Conservation (phyloP, 768 basidiomycete genomes). For the Lentinula raphanica region DNA sequence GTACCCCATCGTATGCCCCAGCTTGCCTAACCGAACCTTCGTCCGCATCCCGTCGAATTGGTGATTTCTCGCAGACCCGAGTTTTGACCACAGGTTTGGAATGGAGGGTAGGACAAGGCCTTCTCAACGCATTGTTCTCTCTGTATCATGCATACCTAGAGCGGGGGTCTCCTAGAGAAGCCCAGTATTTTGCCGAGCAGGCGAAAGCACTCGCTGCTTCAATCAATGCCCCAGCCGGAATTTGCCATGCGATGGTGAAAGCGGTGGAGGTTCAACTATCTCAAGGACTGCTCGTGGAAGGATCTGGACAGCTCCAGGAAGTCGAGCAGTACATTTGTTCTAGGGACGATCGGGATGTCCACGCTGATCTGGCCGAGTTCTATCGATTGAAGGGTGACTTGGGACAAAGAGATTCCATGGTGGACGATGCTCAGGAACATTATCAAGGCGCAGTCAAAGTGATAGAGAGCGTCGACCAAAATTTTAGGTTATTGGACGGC, state of each 20-base stretch:
- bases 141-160: constrained; percentile 59
- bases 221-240: constrained; percentile 59
- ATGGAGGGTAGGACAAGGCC: constrained; percentile 72
- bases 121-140: constrained; percentile 61
- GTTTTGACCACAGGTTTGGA: constrained; percentile 52
- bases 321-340: constrained; percentile 32
- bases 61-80: constrained; percentile 24
- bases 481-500: constrained; percentile 49
- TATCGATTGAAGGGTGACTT: constrained; percentile 53
- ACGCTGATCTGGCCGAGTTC: constrained; percentile 55
- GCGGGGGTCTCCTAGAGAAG: constrained; percentile 80
- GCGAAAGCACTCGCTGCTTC: constrained; percentile 68
- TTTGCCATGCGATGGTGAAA: constrained; percentile 59
- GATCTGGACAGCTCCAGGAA: constrained; percentile 42
- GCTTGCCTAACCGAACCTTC: constrained; percentile 21
- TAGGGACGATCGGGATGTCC: constrained; percentile 40
- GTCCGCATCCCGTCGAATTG: constrained; percentile 17
- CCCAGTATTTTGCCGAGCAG: constrained; percentile 79
- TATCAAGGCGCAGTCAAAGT: constrained; percentile 54
- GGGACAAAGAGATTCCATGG: constrained; percentile 33
- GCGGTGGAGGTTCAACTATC: constrained; percentile 69
- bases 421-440: constrained; percentile 38
- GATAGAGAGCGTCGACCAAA: constrained; percentile 56
- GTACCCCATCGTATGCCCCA: constrained; percentile 15
- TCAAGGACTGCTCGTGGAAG: constrained; percentile 54